A percentile compares a stretch with the other conserved stretches of the same genome.
These are phyloP conservation scores for Chlorokybus atmophyticus DNA, from an alignment of 139 green algal species.

Conservation along the genomic window DNA sequence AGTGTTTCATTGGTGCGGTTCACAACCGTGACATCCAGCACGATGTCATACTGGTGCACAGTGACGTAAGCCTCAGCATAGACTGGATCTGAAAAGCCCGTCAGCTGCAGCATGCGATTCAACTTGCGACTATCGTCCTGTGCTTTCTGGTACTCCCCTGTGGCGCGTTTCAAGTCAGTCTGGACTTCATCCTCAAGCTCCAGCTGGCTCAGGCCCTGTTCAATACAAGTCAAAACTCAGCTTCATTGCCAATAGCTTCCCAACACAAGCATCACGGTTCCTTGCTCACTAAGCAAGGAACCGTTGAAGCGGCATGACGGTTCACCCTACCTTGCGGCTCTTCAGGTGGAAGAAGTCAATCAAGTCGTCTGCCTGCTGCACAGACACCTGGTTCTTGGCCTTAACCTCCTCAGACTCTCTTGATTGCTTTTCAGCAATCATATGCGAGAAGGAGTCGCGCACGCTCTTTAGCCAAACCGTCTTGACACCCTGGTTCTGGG, in stretches of 20 bases:
- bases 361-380: conserved; percentile 61
- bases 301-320: no score
- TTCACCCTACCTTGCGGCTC: conserved; percentile 39
- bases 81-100: conserved; percentile 82
- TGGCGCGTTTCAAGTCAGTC: conserved; percentile 67
- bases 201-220: conserved; percentile 48
- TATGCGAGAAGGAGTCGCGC: conserved; percentile 50
- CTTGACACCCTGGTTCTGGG: conserved; percentile 15
- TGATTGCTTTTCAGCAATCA: conserved; percentile 53
- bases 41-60: conserved; percentile 88
- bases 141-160: conserved; percentile 39
- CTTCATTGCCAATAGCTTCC: no score
- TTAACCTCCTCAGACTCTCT: conserved; percentile 51
- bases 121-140: conserved; percentile 40
- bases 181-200: conserved; percentile 77
- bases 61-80: conserved; percentile 86
- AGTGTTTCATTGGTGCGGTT: conserved; percentile 70
- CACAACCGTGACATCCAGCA: conserved; percentile 86
- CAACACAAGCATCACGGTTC: no score
- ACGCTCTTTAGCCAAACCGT: conserved; percentile 69
- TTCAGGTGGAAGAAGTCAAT: conserved; percentile 81
- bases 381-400: conserved; percentile 25
- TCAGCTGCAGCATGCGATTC: conserved; percentile 91
- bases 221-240: no score
- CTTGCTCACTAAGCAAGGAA: no score